Conservation (phyloP, 805 yeast species). For the Vanderwaltozyma tropicalis region DNA sequence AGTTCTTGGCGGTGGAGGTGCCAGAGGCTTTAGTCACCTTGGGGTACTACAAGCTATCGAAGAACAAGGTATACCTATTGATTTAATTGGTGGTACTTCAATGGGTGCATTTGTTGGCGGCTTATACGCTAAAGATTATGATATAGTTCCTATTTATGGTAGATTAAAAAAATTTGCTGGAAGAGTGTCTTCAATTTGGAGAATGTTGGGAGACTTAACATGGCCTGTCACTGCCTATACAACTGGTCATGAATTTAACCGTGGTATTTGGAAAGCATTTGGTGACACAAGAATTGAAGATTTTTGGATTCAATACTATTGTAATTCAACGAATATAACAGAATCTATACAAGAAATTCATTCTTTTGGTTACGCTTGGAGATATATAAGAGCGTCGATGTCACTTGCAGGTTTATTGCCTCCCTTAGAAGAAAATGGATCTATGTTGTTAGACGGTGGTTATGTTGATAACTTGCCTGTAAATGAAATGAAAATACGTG, state of each 20-base stretch:
- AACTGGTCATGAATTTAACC: constrained; percentile 93
- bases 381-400: constrained; percentile 93
- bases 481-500: constrained; percentile 78
- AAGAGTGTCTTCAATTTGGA: constrained; percentile 77
- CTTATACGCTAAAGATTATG: constrained; percentile 83
- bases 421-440: constrained; percentile 72
- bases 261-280: constrained; percentile 95
- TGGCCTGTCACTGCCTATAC: constrained; percentile 91
- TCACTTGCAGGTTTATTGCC: constrained; percentile 90
- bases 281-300: constrained; percentile 91
- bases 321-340: constrained; percentile 91
- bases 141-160: constrained; percentile 83
- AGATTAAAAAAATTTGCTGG: constrained; percentile 78
- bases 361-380: constrained; percentile 87
- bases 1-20: constrained; percentile 97
- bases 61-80: constrained; percentile 87
- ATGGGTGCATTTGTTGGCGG: constrained; percentile 97
- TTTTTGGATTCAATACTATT: constrained; percentile 82
- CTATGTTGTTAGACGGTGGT: constrained; percentile 93
- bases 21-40: constrained; percentile 84
- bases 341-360: constrained; percentile 93
- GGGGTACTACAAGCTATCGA: constrained; percentile 89
- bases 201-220: constrained; percentile 73
- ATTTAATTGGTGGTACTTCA: constrained; percentile 90
- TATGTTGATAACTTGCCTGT: constrained; percentile 92